Base-by-base conservation (phyloP, 306 rosid species). In the Dalbergia oliveri region DNA sequence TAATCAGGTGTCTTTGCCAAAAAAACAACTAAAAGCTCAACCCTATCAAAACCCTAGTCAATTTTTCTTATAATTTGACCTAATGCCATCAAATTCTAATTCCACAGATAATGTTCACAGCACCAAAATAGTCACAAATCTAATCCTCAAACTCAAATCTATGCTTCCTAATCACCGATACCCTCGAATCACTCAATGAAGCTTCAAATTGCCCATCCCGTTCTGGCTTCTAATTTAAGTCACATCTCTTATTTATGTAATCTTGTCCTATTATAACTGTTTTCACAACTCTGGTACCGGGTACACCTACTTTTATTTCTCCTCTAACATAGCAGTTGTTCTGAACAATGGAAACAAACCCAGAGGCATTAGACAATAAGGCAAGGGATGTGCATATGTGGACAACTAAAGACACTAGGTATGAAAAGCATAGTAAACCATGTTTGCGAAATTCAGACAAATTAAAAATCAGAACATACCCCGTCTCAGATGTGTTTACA, bases 401-500 rank as follows among this genome's bases (percentile, higher is more conserved):
- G 11, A 76, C 64, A 71, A 56, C 69, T 50, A 57, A 51, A 13
- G 64, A 56, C 44, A 47, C 61, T 63, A 43, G 44, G 51, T 63
- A 72, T 56, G 54, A 16, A 73, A 43, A 53, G 18, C 3, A 11
- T 6, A 84, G 43, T 19, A 58, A 68, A 75, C 68, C 69, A 58
- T 43, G 44, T 43, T 56, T 19, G 12, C 47, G 3, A 11, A 79
- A 74, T 47, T 58, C 31, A 64, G 64, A 19, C 18, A 45, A 72
- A 12, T 31, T 39, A 37, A 75, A 73, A 39, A 73, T 45, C 21
- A 59, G 44, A 75, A 34, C 79, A 72, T 89, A 94, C 98, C 94
- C 85, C 81, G 87, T 89, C 74, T 87, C 91, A 84, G 91, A 73
- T 72, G 79, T 61, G 83, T 79, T 82, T 44, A 51, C 66, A 64